Evolutionary conservation across 768 basidiomycete genomes (phyloP).

Genomic region (Tylopilus balloui): DNA sequence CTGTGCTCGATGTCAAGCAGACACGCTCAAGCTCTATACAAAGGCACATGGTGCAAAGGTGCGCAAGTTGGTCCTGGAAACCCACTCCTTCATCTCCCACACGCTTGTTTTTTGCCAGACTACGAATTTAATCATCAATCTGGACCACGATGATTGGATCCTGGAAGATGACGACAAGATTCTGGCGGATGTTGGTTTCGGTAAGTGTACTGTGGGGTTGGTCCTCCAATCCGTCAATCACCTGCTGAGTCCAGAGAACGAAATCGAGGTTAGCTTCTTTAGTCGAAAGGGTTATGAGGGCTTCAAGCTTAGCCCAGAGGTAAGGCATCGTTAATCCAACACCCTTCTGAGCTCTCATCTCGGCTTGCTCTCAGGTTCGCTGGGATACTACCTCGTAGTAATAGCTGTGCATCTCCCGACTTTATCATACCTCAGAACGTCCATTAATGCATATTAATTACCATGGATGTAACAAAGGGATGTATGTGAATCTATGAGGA

Average conservation of each 20-base stretch:
- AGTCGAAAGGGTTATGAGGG: slow-evolving; percentile 67
- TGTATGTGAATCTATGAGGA: slow-evolving; percentile 29
- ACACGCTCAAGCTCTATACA: slow-evolving; percentile 92
- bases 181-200: slow-evolving; percentile 70
- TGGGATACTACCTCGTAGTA: slow-evolving; percentile 25
- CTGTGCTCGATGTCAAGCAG: slow-evolving; percentile 37
- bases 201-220: slow-evolving; percentile 42
- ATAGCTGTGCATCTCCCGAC: not conserved
- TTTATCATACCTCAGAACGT: not conserved
- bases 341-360: not conserved
- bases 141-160: slow-evolving; percentile 95
- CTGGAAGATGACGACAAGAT: slow-evolving; percentile 59
- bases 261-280: slow-evolving; percentile 94
- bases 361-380: slow-evolving; percentile 17
- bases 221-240: not conserved
- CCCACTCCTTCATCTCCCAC: not conserved
- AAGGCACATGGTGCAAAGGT: slow-evolving; percentile 95
- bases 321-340: slow-evolving; percentile 24
- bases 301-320: slow-evolving; percentile 83
- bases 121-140: slow-evolving; percentile 95
- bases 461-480: slow-evolving; percentile 26
- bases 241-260: slow-evolving; percentile 63
- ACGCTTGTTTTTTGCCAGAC: slow-evolving; percentile 49
- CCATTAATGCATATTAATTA: slow-evolving; percentile 27
- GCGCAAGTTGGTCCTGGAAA: not conserved